A percentile compares a stretch with the other conserved stretches of the same genome.
Conservation (phyloP, 139 green algal genomes). For the Limnomonas spitsbergensis region DNA sequence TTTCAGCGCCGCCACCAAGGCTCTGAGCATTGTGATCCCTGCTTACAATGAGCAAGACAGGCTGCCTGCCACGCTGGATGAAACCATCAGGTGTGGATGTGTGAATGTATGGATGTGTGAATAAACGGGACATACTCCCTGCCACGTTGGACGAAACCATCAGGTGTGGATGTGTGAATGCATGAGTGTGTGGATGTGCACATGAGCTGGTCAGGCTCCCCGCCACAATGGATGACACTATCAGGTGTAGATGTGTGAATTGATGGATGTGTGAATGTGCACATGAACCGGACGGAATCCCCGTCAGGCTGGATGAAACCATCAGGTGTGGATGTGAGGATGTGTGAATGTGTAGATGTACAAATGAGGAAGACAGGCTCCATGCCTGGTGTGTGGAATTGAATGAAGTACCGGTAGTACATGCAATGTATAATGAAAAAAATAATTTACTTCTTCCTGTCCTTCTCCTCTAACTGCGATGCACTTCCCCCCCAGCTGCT, state of each 20-base stretch:
- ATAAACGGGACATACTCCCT: slow-evolving; percentile 84
- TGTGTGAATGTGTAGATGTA: too few relatives aligned
- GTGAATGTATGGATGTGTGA: too few relatives aligned
- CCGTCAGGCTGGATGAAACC: slow-evolving; percentile 73
- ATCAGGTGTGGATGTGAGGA: slow-evolving; percentile 64
- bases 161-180: too few relatives aligned
- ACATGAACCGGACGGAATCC: slow-evolving; percentile 86
- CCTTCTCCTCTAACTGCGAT: too few relatives aligned
- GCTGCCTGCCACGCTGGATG: slow-evolving; percentile 73
- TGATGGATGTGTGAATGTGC: too few relatives aligned
- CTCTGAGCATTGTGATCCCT: slow-evolving; percentile 78
- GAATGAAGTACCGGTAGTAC: too few relatives aligned
- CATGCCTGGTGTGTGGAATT: slow-evolving; percentile 73
- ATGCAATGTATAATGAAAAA: too few relatives aligned
- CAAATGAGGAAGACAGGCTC: slow-evolving; percentile 90
- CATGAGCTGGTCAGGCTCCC: slow-evolving; percentile 88
- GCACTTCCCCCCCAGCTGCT: too few relatives aligned
- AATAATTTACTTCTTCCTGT: too few relatives aligned
- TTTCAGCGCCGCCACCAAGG: slow-evolving; percentile 63
- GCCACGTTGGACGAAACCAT: slow-evolving; percentile 79
- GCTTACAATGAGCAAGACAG: slow-evolving; percentile 94
- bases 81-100: slow-evolving; percentile 67
- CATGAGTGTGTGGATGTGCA: too few relatives aligned
- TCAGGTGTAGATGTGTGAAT: too few relatives aligned
- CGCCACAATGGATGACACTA: slow-evolving; percentile 72